phyloP scores from a whole-genome alignment of 257 asterid species.

The Solanum commersonii region DNA sequence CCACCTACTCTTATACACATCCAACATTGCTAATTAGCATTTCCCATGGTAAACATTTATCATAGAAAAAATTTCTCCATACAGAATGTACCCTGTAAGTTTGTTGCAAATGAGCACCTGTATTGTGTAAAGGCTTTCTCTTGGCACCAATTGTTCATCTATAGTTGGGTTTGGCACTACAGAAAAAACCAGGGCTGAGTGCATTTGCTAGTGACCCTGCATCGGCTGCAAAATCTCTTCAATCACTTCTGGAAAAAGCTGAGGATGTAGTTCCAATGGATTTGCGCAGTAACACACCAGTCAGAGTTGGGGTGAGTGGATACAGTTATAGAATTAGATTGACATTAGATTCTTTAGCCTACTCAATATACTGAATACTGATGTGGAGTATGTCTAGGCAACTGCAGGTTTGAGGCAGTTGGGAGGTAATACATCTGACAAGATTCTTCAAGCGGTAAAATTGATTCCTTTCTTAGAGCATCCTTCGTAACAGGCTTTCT shows the following conservation, averaged over 20 bases:
- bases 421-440: conserved; percentile 45
- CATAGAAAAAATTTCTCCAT: background rate
- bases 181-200: conserved; percentile 66
- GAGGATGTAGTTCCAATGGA: conserved; percentile 34
- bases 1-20: background rate
- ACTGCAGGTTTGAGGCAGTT: conserved; percentile 77
- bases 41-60: background rate
- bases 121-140: background rate
- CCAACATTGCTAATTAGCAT: background rate
- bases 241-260: conserved; percentile 40
- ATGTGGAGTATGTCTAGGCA: conserved; percentile 35
- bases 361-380: background rate
- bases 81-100: background rate
- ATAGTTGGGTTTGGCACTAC: background rate
- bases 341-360: background rate
- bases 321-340: background rate
- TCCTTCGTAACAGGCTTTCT: background rate
- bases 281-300: conserved; percentile 39
- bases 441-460: conserved; percentile 55
- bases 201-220: conserved; percentile 38
- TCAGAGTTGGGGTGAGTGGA: conserved; percentile 57
- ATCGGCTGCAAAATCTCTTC: conserved; percentile 46
- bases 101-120: background rate
- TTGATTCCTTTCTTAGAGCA: background rate
- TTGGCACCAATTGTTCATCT: background rate